Base-by-base conservation (phyloP, 1,139 yeast species). In the Hyphopichia buzzinii region DNA sequence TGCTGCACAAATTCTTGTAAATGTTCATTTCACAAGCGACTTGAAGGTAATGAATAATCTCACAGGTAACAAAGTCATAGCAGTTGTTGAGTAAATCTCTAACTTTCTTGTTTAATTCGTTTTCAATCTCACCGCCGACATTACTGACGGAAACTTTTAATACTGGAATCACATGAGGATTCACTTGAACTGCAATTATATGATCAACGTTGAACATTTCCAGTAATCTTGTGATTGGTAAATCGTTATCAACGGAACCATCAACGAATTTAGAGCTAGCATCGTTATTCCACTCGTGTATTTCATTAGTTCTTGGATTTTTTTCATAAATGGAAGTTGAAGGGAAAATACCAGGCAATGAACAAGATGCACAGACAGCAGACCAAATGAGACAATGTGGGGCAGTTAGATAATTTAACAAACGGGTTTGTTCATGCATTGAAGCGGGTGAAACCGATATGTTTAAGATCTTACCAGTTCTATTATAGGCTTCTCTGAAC, bases 171-270 rank as follows among this genome's bases (percentile, higher is more conserved):
- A 92, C 95, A 55, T 92, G 98, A 0, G 97, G 96, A 51, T 94
- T 88, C 1, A 92, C 98, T 59, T 94, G 97, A 37, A 96, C 90
- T 0, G 96, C 97, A 53, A 92, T 87, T 42, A 92, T 90, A 57
- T 94, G 97, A 55, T 92, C 95, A 26, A 92, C 96, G 52, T 92
- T 92, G 56, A 92, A 94, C 90, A 92, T 86, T 58, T 92, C 98
- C 33, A 95, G 85, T 14, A 92, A 67, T 48, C 97, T 74, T 1
- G 95, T 75, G 22, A 89, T 82, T 2, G 99, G 99, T 35, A 92
- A 64, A 56, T 92, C 99, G 47, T 88, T 87, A 53, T 90, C 95
- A 4, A 94, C 96, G 1, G 96, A 88, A 0, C 98, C 99, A 59
- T 94, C 99, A 26, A 92, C 90, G 59, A 84, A 92, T 49, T 84